Conservation (phyloP, 768 basidiomycete genomes). For the Sarcomyxa edulis region DNA sequence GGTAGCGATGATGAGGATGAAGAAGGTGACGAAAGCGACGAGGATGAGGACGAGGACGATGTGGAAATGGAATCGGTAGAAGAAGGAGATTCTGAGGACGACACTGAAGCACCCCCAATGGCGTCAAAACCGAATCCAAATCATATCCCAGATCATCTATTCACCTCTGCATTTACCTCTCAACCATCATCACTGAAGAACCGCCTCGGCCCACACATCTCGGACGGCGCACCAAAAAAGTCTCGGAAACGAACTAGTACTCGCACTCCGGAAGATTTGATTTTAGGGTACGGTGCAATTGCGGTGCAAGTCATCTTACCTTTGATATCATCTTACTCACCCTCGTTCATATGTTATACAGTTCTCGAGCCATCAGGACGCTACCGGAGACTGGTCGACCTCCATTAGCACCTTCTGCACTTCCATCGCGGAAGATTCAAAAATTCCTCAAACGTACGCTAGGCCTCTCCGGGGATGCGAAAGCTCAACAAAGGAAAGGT, state of each 20-base stretch:
- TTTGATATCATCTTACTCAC: background rate
- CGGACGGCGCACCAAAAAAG: conserved; percentile 17
- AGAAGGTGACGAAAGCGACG: conserved; percentile 19
- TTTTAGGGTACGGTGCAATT: conserved; percentile 45
- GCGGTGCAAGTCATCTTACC: conserved; percentile 4
- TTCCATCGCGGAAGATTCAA: conserved; percentile 42
- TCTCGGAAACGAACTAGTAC: conserved; percentile 24
- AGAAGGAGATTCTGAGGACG: conserved; percentile 15
- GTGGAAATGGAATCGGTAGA: conserved; percentile 2
- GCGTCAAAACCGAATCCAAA: conserved; percentile 17
- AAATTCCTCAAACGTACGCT: conserved; percentile 51
- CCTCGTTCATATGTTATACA: conserved; percentile 16
- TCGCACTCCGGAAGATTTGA: conserved; percentile 37
- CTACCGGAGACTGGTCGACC: conserved; percentile 23
- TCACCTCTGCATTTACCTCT: conserved; percentile 48
- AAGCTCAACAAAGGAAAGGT: conserved; percentile 32
- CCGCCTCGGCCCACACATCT: conserved; percentile 17
- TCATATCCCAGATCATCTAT: conserved; percentile 65
- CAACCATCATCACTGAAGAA: conserved; percentile 13
- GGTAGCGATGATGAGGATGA: conserved; percentile 21
- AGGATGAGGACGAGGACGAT: conserved; percentile 16
- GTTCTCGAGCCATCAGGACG: conserved; percentile 49
- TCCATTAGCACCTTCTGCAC: conserved; percentile 31
- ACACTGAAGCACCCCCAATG: conserved; percentile 9
- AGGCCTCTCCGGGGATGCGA: conserved; percentile 38